phyloP scores from a whole-genome alignment of 2,329 filamentous ascomycete genomes.

The Anisogramma anomala region DNA sequence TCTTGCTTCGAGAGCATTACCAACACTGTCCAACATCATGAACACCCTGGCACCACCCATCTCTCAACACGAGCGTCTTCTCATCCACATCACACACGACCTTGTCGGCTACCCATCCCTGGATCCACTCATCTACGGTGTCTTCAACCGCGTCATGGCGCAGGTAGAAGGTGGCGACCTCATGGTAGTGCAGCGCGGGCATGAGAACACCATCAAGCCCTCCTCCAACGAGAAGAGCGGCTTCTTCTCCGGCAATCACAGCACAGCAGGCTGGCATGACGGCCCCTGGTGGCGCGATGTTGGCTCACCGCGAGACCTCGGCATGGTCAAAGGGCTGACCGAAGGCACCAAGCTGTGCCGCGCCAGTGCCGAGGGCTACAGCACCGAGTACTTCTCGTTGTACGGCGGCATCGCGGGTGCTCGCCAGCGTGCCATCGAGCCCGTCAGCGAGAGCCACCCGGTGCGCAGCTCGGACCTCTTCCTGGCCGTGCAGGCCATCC shows the following conservation, averaged over 20 bases:
- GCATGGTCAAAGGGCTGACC: slow-evolving; percentile 64
- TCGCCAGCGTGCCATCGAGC: slow-evolving; percentile 66
- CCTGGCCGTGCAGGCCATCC: slow-evolving; percentile 83
- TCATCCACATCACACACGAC: slow-evolving; percentile 96
- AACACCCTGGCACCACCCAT: slow-evolving; percentile 94
- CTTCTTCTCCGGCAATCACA: slow-evolving; percentile 38
- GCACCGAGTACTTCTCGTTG: slow-evolving; percentile 69
- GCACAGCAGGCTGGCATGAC: slow-evolving; percentile 67
- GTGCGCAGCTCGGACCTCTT: slow-evolving; percentile 91
- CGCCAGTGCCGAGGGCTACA: slow-evolving; percentile 79
- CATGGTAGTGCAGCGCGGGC: slow-evolving; percentile 84
- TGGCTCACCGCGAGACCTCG: slow-evolving; percentile 60
- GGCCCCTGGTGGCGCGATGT: slow-evolving; percentile 90
- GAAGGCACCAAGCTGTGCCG: slow-evolving; percentile 88
- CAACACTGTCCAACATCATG: slow-evolving; percentile 88
- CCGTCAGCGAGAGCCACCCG: slow-evolving; percentile 73
- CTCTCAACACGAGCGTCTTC: slow-evolving; percentile 87
- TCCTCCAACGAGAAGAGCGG: slow-evolving; percentile 22
- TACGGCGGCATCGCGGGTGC: slow-evolving; percentile 72
- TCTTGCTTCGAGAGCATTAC: slow-evolving; percentile 72
- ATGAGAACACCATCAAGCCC: slow-evolving; percentile 63
- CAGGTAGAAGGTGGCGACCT: slow-evolving; percentile 96
- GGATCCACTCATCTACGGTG: slow-evolving; percentile 80
- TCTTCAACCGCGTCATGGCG: slow-evolving; percentile 94
- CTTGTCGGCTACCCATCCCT: slow-evolving; percentile 88